Percentiles rank a stretch among this genome's conserved stretches.
Conservation (phyloP, 2,329 filamentous ascomycete genomes). For the Berkeleyomyces rouxiae region DNA sequence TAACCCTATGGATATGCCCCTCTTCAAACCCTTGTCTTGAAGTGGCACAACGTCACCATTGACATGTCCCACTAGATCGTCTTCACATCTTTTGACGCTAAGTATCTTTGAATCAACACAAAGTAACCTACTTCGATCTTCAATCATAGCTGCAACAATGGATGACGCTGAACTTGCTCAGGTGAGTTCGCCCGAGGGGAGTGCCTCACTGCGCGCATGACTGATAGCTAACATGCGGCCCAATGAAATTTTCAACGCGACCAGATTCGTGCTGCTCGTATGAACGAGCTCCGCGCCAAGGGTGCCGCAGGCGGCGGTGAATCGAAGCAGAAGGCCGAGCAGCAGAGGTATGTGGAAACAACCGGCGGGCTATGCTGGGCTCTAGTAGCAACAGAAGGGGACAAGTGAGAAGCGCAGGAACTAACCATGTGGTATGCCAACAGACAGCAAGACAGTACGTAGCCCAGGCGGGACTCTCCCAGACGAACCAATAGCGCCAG, state of each 20-base stretch:
- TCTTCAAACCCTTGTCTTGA: not conserved
- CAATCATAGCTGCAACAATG: constrained; percentile 20
- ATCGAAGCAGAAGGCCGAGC: constrained; percentile 44
- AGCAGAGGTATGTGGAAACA: constrained; percentile 14
- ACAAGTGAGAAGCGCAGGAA: not conserved
- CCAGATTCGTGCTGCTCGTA: constrained; percentile 78
- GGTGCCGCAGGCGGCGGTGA: constrained; percentile 33
- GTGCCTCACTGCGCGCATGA: not conserved
- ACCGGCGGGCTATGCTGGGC: not conserved
- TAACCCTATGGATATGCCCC: not conserved
- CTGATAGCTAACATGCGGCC: not conserved
- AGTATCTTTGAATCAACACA: too few relatives aligned
- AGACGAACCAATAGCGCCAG: not conserved
- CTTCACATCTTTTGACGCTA: not conserved
- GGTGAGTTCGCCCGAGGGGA: constrained; percentile 16
- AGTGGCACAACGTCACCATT: constrained; percentile 7
- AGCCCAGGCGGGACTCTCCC: not conserved
- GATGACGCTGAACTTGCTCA: constrained; percentile 30
- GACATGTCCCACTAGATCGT: not conserved
- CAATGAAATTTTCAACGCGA: not conserved
- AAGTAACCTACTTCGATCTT: not conserved
- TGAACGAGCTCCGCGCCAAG: constrained; percentile 79
- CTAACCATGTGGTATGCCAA: not conserved
- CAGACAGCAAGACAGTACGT: constrained; percentile 20
- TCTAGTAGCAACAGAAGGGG: not conserved